Evolutionary conservation across 2,329 filamentous ascomycete species (phyloP).

Genomic region (Neonectria faginata): DNA sequence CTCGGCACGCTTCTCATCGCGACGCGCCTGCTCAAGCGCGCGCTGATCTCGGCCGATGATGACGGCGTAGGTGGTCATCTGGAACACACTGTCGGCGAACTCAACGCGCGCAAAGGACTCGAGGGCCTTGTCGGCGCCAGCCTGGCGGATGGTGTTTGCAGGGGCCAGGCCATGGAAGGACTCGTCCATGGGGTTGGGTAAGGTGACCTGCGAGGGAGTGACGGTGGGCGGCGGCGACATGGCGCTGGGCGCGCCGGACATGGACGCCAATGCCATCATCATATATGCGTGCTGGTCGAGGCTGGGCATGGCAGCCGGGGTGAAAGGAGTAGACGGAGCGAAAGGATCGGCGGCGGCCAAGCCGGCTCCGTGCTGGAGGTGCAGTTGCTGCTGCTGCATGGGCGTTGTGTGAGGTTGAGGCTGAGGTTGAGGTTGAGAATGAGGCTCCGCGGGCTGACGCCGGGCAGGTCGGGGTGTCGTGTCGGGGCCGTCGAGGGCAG

Average conservation of each 20-base stretch:
- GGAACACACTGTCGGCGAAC: slow-evolving; percentile 81
- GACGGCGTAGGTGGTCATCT: slow-evolving; percentile 80
- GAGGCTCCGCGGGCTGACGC: slow-evolving; percentile 19
- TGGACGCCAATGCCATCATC: slow-evolving; percentile 59
- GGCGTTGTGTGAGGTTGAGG: slow-evolving; percentile 37
- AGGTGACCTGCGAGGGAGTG: slow-evolving; percentile 59
- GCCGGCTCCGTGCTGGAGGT: slow-evolving; percentile 28
- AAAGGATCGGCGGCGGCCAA: slow-evolving; percentile 44
- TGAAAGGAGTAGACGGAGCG: slow-evolving; percentile 51
- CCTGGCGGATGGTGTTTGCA: slow-evolving; percentile 50
- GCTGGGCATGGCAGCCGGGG: slow-evolving; percentile 47
- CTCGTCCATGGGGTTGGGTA: slow-evolving; percentile 53
- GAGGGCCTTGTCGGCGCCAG: slow-evolving; percentile 56
- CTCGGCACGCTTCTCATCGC: slow-evolving; percentile 62
- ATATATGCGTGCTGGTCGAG: slow-evolving; percentile 56
- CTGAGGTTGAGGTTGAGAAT: background rate
- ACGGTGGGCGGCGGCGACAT: slow-evolving; percentile 59
- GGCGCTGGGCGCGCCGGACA: slow-evolving; percentile 51
- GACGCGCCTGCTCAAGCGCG: slow-evolving; percentile 66
- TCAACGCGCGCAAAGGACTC: slow-evolving; percentile 72
- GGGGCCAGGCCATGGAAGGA: slow-evolving; percentile 45
- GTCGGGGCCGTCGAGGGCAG: slow-evolving; percentile 23
- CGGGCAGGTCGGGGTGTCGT: slow-evolving; percentile 23
- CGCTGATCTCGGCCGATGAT: slow-evolving; percentile 78
- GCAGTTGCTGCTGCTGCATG: slow-evolving; percentile 38